Evolutionary conservation across 2,329 filamentous ascomycete genomes (phyloP).

Genomic region (Aspergillus sp.): DNA sequence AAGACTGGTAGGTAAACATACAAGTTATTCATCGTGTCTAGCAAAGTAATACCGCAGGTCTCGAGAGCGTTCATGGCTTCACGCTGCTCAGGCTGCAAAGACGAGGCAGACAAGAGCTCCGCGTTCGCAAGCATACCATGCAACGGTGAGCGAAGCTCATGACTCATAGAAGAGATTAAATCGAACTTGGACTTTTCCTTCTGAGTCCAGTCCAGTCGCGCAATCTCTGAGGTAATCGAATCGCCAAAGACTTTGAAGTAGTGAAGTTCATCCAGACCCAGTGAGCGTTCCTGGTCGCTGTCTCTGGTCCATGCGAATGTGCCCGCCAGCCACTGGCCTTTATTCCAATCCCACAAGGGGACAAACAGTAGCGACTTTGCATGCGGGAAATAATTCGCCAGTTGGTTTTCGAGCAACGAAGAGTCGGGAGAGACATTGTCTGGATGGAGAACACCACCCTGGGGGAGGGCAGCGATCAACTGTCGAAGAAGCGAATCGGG

Average conservation of each 20-base stretch:
- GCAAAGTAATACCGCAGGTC: slow-evolving; percentile 50
- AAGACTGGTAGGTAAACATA: slow-evolving; percentile 16
- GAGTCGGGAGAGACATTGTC: neutral
- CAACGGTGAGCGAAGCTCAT: slow-evolving; percentile 51
- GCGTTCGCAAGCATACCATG: slow-evolving; percentile 52
- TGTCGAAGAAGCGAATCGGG: neutral
- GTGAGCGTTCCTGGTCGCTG: slow-evolving; percentile 17
- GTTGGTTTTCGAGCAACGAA: neutral
- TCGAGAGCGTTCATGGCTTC: slow-evolving; percentile 51
- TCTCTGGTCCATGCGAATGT: slow-evolving; percentile 29
- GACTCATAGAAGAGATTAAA: slow-evolving; percentile 54
- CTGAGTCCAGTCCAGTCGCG: slow-evolving; percentile 32
- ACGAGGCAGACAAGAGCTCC: slow-evolving; percentile 50
- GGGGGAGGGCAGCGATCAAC: neutral
- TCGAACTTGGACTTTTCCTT: slow-evolving; percentile 52
- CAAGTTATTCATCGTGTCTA: slow-evolving; percentile 48
- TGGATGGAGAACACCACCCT: neutral
- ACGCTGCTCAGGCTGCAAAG: slow-evolving; percentile 39
- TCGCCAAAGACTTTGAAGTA: slow-evolving; percentile 39
- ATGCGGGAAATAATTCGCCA: slow-evolving; percentile 22
- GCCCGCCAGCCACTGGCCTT: slow-evolving; percentile 35
- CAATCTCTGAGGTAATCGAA: slow-evolving; percentile 36
- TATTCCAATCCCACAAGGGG: slow-evolving; percentile 37
- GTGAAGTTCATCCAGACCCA: slow-evolving; percentile 30
- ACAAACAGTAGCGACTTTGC: slow-evolving; percentile 32